These are phyloP conservation scores for Hanseniaspora mollemarum DNA, from an alignment of 805 yeast genomes.

Conservation along the genomic window DNA sequence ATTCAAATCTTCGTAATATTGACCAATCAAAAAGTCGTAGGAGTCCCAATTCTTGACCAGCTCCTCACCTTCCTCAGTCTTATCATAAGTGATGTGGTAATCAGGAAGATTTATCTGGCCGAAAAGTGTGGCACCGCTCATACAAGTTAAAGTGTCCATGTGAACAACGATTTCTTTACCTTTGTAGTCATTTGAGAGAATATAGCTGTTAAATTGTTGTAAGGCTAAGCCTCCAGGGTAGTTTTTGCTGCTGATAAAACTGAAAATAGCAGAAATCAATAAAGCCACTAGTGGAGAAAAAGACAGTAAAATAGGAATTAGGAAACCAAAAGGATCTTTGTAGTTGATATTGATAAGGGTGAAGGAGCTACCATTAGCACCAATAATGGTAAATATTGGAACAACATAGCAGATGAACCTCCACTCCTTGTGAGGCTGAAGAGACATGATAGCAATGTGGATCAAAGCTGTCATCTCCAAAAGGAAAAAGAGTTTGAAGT, in stretches of 20 bases:
- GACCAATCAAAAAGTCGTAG: constrained; percentile 44
- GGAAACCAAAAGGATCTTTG: constrained; percentile 20
- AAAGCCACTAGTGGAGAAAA: constrained; percentile 31
- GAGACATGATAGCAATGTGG: constrained; percentile 54
- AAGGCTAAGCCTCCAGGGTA: constrained; percentile 87
- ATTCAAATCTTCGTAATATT: constrained; percentile 22
- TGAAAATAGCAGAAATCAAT: constrained; percentile 39
- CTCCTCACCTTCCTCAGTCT: constrained; percentile 45
- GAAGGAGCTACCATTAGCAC: constrained; percentile 47
- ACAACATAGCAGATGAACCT: constrained; percentile 68
- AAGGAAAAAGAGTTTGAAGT: constrained; percentile 18
- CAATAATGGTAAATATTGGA: constrained; percentile 55
- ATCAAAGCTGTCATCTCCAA: constrained; percentile 42
- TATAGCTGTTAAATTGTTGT: constrained; percentile 37
- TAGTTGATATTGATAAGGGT: constrained; percentile 30
- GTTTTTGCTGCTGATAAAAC: constrained; percentile 56
- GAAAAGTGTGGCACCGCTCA: constrained; percentile 77
- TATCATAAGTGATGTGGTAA: constrained; percentile 48
- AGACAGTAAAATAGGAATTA: constrained; percentile 28
- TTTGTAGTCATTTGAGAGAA: constrained; percentile 20
- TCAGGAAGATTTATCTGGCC: constrained; percentile 40
- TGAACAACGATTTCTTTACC: constrained; percentile 38
- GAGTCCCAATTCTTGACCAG: constrained; percentile 36
- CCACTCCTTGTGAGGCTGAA: constrained; percentile 92
- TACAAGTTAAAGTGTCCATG: constrained; percentile 68